Conservation (phyloP, 2,329 filamentous ascomycete genomes). For the Scopulariopsis brevicaulis region DNA sequence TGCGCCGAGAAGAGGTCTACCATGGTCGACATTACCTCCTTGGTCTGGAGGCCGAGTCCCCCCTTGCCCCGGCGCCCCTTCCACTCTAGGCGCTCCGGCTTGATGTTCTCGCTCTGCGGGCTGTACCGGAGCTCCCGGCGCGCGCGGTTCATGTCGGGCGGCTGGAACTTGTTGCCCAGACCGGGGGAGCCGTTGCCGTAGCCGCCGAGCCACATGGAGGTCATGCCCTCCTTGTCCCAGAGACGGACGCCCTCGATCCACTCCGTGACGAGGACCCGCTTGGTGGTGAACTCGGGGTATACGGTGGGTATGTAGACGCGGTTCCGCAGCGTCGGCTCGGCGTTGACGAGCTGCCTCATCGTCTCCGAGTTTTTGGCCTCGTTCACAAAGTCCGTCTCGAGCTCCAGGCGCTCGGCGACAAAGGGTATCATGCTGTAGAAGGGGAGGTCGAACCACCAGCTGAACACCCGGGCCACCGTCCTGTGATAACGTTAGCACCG, state of each 20-base stretch:
- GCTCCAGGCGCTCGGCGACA: conserved; percentile 78
- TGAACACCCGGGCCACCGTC: conserved; percentile 72
- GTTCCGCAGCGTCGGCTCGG: conserved; percentile 63
- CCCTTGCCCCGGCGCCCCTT: conserved; percentile 60
- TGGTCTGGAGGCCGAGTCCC: conserved; percentile 71
- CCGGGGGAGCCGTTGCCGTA: conserved; percentile 68
- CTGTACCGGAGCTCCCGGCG: conserved; percentile 35
- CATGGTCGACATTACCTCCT: conserved; percentile 93
- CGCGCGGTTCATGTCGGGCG: conserved; percentile 32
- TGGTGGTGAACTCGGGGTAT: conserved; percentile 72
- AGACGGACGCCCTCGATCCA: conserved; percentile 94
- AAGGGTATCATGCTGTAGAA: conserved; percentile 86
- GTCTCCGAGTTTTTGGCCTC: conserved; percentile 80
- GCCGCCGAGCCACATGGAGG: conserved; percentile 66
- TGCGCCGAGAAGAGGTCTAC: conserved; percentile 93
- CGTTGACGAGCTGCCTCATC: conserved; percentile 67
- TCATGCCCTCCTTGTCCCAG: conserved; percentile 82
- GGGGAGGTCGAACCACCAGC: conserved; percentile 84
- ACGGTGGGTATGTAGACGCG: conserved; percentile 83
- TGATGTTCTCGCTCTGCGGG: conserved; percentile 49
- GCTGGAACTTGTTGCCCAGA: conserved; percentile 51
- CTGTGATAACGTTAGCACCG: conserved; percentile 21
- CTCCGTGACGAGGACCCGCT: conserved; percentile 82
- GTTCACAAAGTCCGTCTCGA: conserved; percentile 91
- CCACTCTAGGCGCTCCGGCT: conserved; percentile 74